A percentile compares a stretch with the other conserved stretches of the same genome.
Evolutionary conservation across 1,284 basidiomycete species (phyloP).

Genomic region (Pseudozyma pruni): DNA sequence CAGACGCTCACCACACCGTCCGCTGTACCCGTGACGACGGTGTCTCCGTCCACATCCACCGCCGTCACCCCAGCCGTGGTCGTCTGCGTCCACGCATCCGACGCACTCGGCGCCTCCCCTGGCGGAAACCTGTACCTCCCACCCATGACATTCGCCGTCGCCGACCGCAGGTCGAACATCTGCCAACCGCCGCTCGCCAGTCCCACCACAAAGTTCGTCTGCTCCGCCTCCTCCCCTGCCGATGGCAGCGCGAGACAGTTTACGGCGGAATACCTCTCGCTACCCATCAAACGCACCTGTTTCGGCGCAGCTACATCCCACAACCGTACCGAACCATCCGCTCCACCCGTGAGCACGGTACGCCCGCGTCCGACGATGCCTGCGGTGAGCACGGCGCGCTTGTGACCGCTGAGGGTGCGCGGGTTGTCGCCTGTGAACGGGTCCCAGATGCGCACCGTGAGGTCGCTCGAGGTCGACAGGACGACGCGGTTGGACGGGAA

Average conservation of each 20-base stretch:
- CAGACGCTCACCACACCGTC: conserved; percentile 75
- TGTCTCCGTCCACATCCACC: conserved; percentile 50
- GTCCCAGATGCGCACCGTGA: conserved; percentile 74
- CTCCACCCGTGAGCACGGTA: conserved; percentile 74
- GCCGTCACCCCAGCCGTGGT: conserved; percentile 61
- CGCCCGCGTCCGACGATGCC: conserved; percentile 76
- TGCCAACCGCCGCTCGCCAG: conserved; percentile 74
- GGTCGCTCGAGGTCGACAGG: conserved; percentile 77
- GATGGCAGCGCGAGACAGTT: conserved; percentile 69
- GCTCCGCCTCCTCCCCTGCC: conserved; percentile 18
- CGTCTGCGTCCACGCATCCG: conserved; percentile 74
- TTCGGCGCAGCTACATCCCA: conserved; percentile 78
- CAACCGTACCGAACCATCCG: conserved; percentile 77
- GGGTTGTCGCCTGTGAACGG: conserved; percentile 71
- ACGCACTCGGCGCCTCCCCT: conserved; percentile 55
- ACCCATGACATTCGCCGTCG: conserved; percentile 69
- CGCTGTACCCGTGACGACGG: conserved; percentile 76
- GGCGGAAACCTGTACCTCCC: conserved; percentile 65
- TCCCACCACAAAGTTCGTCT: conserved; percentile 69
- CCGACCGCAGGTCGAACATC: conserved; percentile 73
- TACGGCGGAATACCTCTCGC: conserved; percentile 70
- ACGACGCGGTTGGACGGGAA: conserved; percentile 65
- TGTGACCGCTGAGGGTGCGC: conserved; percentile 77
- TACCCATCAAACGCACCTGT: conserved; percentile 65
- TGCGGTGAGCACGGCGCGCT: conserved; percentile 72